These are phyloP conservation scores for Coleophoma crateriformis DNA, from an alignment of 2,329 filamentous ascomycete genomes.

Conservation along the genomic window DNA sequence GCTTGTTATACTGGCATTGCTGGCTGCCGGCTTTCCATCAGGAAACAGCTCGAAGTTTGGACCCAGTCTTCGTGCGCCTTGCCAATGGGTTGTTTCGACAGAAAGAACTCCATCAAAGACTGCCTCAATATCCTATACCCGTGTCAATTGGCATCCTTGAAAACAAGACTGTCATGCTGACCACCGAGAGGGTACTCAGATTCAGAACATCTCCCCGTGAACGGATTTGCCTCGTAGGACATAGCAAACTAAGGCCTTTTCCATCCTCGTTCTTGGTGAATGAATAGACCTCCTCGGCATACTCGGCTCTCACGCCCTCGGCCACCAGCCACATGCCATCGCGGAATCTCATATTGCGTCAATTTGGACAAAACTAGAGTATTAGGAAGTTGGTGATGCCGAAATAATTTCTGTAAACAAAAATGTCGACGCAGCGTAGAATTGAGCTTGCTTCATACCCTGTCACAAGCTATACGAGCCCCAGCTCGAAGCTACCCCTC, in stretches of 20 bases:
- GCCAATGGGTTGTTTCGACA: conserved; percentile 52
- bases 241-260: conserved; percentile 47
- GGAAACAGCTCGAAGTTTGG: conserved; percentile 56
- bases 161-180: conserved; percentile 18
- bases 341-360: conserved; percentile 48
- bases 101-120: conserved; percentile 55
- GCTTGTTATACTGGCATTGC: conserved; percentile 32
- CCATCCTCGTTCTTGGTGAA: conserved; percentile 35
- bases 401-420: no score
- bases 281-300: conserved; percentile 59
- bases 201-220: conserved; percentile 51
- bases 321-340: conserved; percentile 65
- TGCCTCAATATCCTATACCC: conserved; percentile 45
- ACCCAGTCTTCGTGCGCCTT: conserved; percentile 43
- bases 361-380: background rate
- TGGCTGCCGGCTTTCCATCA: conserved; percentile 37
- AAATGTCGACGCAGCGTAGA: no score
- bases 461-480: background rate
- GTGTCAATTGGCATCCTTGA: background rate
- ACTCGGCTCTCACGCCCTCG: conserved; percentile 54
- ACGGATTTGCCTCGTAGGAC: conserved; percentile 49
- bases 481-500: background rate
- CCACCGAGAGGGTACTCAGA: conserved; percentile 45
- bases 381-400: background rate
- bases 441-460: no score